Evolutionary conservation across 805 yeast genomes (phyloP), one percentile per base, ranked within the genome.

Genomic region (Diddensiella santjacobensis): DNA sequence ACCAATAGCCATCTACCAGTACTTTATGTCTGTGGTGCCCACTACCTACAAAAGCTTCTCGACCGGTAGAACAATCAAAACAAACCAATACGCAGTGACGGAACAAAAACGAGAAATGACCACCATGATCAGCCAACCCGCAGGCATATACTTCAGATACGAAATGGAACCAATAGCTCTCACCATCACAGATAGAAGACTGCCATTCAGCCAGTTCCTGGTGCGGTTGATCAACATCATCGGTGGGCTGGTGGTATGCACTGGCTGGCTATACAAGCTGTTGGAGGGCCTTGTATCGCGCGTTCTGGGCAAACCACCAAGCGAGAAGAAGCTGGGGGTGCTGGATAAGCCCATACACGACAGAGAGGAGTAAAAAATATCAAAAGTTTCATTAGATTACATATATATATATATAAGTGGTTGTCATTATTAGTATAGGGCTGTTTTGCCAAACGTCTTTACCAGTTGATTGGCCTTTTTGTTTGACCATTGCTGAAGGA

Each of bases 141-240:
- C 97, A 3, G 97, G 96, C 0, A 81, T 91, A 22, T 85, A 77
- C 59, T 79, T 93, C 70, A 79, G 77, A 48, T 91, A 90, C 64
- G 88, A 88, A 56, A 88, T 93, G 63, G 98, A 93, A 59, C 91
- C 97, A 3, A 78, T 93, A 38, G 77, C 81, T 40, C 73, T 93
- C 57, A 66, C 78, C 2, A 74, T 89, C 18, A 73, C 72, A 22
- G 97, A 91, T 60, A 72, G 69, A 46, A 74, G 98, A 53, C 71
- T 91, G 36, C 75, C 91, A 3, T 91, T 91, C 62, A 62, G 80
- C 37, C 87, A 83, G 58, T 91, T 91, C 66, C 68, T 88, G 5
- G 79, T 88, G 8, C 77, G 90, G 55, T 67, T 90, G 42, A 83
- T 84, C 4, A 90, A 96, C 2, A 83, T 91, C 11, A 62, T 83